These are phyloP conservation scores for Strigomonas culicis DNA, from an alignment of 208 protist genomes.

Conservation along the genomic window DNA sequence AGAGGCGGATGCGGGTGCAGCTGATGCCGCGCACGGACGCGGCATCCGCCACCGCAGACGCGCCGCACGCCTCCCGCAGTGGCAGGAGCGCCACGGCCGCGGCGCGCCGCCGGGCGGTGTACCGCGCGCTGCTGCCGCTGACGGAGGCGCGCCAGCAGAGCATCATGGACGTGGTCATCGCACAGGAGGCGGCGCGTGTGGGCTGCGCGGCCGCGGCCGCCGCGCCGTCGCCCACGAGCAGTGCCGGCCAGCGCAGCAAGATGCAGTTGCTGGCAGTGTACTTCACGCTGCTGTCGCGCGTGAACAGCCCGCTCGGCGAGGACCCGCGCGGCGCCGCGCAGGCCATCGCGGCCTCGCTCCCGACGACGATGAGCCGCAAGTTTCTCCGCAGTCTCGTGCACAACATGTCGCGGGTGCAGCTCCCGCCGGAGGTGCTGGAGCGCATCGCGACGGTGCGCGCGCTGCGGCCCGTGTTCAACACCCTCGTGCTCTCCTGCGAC, in stretches of 20 bases:
- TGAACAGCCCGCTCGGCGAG: not conserved
- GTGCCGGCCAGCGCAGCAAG: not conserved
- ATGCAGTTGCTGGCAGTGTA: slow-evolving; percentile 3
- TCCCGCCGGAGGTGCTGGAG: not conserved
- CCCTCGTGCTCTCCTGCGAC: not conserved
- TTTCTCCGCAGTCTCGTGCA: not conserved
- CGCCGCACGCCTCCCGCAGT: no score
- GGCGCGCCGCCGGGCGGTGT: no score
- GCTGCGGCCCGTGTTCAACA: not conserved
- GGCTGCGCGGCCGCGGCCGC: not conserved
- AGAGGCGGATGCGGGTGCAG: no score
- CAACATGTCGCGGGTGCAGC: not conserved
- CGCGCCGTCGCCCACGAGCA: not conserved
- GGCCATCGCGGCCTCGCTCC: not conserved
- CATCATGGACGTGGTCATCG: not conserved
- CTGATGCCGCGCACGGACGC: no score
- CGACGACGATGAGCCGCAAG: slow-evolving; percentile 1
- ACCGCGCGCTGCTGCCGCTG: not conserved
- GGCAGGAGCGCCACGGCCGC: no score
- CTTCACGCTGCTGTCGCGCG: not conserved
- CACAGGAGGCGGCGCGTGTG: not conserved
- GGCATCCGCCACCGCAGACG: no score
- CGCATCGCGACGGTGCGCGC: not conserved
- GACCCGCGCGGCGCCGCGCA: not conserved
- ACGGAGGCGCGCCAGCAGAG: not conserved